phyloP scores from a whole-genome alignment of 2,329 filamentous ascomycete species.

The Alternaria metachromatica region DNA sequence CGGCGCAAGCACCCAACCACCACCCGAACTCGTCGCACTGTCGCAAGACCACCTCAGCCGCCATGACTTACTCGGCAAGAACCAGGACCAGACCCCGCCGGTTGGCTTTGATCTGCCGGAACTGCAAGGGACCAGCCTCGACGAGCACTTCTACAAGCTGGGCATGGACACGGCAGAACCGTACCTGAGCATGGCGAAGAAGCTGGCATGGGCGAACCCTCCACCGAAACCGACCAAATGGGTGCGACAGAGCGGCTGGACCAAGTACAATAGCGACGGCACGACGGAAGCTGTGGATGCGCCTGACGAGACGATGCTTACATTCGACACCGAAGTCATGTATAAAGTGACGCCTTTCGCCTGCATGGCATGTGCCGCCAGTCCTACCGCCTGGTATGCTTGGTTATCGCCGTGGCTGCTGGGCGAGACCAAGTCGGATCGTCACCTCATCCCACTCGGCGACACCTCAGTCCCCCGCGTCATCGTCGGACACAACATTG shows the following conservation, averaged over 20 bases:
- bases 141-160: conserved; percentile 92
- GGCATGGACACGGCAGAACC: conserved; percentile 88
- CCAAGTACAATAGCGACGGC: conserved; percentile 83
- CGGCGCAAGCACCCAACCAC: conserved; percentile 59
- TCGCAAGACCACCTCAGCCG: conserved; percentile 81
- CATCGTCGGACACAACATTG: conserved; percentile 92
- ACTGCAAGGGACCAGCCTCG: conserved; percentile 79
- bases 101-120: conserved; percentile 85
- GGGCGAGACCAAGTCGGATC: conserved; percentile 76
- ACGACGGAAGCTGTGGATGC: conserved; percentile 73
- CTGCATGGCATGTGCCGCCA: conserved; percentile 94
- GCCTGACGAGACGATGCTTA: conserved; percentile 81
- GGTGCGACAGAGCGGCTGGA: conserved; percentile 86
- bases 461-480: conserved; percentile 75
- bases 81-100: conserved; percentile 74
- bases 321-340: conserved; percentile 97
- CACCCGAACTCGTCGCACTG: conserved; percentile 76
- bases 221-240: conserved; percentile 73
- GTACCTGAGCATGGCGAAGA: conserved; percentile 75
- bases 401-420: conserved; percentile 97
- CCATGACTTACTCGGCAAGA: conserved; percentile 90
- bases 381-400: conserved; percentile 91
- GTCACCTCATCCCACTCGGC: conserved; percentile 86
- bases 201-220: conserved; percentile 69
- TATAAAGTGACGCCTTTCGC: conserved; percentile 92